A percentile compares a stretch with the other conserved stretches of the same genome.
Evolutionary conservation across 371 early-diverging fungal species (phyloP).

Genomic region (Synchytrium microbalum): DNA sequence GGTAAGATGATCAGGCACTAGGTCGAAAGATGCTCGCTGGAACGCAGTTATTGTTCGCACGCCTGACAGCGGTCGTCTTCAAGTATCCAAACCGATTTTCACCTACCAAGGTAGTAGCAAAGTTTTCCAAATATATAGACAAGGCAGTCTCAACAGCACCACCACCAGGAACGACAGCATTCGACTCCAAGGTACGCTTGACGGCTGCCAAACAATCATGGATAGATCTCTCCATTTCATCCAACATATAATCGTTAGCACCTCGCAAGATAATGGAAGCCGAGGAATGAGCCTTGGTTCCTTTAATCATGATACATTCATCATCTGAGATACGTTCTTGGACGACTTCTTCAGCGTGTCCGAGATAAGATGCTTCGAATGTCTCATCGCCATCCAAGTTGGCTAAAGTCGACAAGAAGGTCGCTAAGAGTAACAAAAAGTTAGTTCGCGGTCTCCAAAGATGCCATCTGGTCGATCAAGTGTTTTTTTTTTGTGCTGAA

Average conservation of each 20-base stretch:
- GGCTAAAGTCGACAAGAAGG: slow-evolving; percentile 92
- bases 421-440: slow-evolving; percentile 46
- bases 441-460: slow-evolving; percentile 1
- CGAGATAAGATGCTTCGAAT: slow-evolving; percentile 84
- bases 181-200: slow-evolving; percentile 96
- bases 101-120: slow-evolving; percentile 78
- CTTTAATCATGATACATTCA: slow-evolving; percentile 95
- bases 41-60: slow-evolving; percentile 21
- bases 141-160: slow-evolving; percentile 99
- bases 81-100: too few relatives aligned
- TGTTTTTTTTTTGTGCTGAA: slow-evolving; percentile 5
- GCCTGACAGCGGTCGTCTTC: not conserved
- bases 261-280: slow-evolving; percentile 96
- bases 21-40: not conserved
- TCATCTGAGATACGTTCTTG: slow-evolving; percentile 97
- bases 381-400: slow-evolving; percentile 98
- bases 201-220: slow-evolving; percentile 98
- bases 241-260: slow-evolving; percentile 97
- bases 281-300: slow-evolving; percentile 84
- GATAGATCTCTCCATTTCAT: slow-evolving; percentile 99
- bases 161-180: slow-evolving; percentile 98
- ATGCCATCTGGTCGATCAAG: not conserved
- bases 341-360: slow-evolving; percentile 91
- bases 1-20: not conserved
- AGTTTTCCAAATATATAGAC: slow-evolving; percentile 96